Evolutionary conservation across 139 green algal species (phyloP).

Genomic region (Auxenochlorella pyrenoidosa): DNA sequence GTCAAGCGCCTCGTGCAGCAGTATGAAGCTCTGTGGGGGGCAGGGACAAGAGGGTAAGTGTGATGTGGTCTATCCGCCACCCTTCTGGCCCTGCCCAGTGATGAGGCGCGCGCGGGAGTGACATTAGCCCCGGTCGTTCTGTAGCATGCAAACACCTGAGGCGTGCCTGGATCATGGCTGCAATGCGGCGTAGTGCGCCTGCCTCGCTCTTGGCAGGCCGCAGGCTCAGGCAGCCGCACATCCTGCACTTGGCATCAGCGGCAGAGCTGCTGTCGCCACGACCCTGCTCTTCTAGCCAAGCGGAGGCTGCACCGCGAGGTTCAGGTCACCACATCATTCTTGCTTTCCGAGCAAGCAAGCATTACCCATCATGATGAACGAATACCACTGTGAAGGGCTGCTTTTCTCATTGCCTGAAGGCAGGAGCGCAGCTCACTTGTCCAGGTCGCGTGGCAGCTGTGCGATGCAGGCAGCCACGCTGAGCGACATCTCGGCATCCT

Average conservation of each 20-base stretch:
- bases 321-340: too few species aligned
- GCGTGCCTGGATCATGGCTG: slow-evolving; percentile 41
- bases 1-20: slow-evolving; percentile 61
- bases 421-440: slow-evolving; percentile 35
- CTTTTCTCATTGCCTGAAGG: too few species aligned
- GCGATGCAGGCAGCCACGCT: slow-evolving; percentile 42
- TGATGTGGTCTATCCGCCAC: too few species aligned
- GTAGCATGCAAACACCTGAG: not conserved
- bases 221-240: slow-evolving; percentile 58
- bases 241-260: not conserved
- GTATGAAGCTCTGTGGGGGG: slow-evolving; percentile 50
- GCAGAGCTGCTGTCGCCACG: not conserved
- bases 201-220: slow-evolving; percentile 10
- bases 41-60: not conserved
- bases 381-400: too few species aligned
- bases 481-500: slow-evolving; percentile 32
- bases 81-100: too few species aligned
- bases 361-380: too few species aligned
- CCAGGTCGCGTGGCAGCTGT: slow-evolving; percentile 64
- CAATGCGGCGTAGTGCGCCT: slow-evolving; percentile 43
- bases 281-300: not conserved
- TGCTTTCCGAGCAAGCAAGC: too few species aligned
- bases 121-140: not conserved
- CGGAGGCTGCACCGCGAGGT: too few species aligned
- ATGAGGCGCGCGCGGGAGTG: too few species aligned